Base-by-base conservation (phyloP, 768 basidiomycete genomes). In the Chalciporus sphaerocephalus region DNA sequence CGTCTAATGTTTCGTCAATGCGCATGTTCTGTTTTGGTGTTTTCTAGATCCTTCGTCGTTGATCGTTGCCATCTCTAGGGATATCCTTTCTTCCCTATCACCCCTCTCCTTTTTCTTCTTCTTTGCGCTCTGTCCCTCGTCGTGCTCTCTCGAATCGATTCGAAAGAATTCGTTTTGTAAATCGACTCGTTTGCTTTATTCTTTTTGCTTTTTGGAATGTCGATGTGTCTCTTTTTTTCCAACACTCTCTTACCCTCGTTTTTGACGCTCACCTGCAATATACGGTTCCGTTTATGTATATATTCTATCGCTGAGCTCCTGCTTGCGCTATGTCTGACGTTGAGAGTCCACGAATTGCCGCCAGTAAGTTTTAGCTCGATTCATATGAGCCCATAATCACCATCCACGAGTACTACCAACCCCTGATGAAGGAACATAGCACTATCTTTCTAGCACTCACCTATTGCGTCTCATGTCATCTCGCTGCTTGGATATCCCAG, bases 401-500 rank as follows among this genome's bases (percentile, higher is more conserved):
- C n/a, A n/a, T n/a, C n/a, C n/a, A n/a, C n/a, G n/a, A n/a, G n/a
- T n/a, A n/a, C n/a, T n/a, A n/a, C n/a, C n/a, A n/a, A n/a, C n/a
- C n/a, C n/a, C n/a, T n/a, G n/a, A n/a, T n/a, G n/a, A n/a, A n/a
- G n/a, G n/a, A n/a, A 9, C 25, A 11, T 11, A 27, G 4, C 25
- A 27, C 9, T 12, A 27, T 27, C 9, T 11, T 4, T 27, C 27
- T 27, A 30, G 13, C 28, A 15, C 28, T 30, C 30, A 15, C 5
- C 5, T 32, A 15, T n/a, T n/a, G 15, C 30, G n/a, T 9, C 15
- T n/a, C n/a, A 32, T 32, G 30, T 8, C 9, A 32, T 32, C 35
- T 8, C 52, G 35, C 33, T 53, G 58, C 28, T 42, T 58, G 5
- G 48, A 54, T n/a, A 48, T 58, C n/a, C 46, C 51, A 6, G 54